Conservation (phyloP, 2,329 filamentous ascomycete genomes). For the Cladobotryum mycophilum region DNA sequence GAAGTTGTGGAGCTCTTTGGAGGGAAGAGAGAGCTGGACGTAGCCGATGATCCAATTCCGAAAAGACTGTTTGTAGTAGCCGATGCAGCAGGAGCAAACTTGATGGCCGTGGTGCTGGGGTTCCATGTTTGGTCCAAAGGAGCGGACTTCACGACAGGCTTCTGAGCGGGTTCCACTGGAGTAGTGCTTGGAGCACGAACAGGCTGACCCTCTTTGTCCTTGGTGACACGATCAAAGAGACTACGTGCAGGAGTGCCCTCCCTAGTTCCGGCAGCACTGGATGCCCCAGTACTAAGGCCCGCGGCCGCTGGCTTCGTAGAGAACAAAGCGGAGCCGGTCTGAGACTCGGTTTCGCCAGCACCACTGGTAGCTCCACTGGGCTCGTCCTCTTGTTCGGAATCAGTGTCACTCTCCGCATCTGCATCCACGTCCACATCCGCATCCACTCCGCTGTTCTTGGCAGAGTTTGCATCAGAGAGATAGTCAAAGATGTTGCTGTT, state of each 20-base stretch:
- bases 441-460: conserved; percentile 47
- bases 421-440: conserved; percentile 32
- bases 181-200: conserved; percentile 32
- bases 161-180: conserved; percentile 17
- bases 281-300: conserved; percentile 19
- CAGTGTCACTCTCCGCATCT: conserved; percentile 40
- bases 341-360: conserved; percentile 34
- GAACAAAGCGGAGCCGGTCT: conserved; percentile 21
- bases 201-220: conserved; percentile 44
- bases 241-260: conserved; percentile 43
- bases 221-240: conserved; percentile 50
- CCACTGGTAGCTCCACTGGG: conserved; percentile 37
- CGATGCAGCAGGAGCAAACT: conserved; percentile 38
- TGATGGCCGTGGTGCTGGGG: conserved; percentile 47
- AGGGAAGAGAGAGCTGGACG: conserved; percentile 30
- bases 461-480: conserved; percentile 50
- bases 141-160: conserved; percentile 20
- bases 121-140: conserved; percentile 36
- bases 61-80: conserved; percentile 27
- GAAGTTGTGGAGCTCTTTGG: conserved; percentile 29
- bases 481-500: conserved; percentile 51
- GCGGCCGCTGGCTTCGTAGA: conserved; percentile 24
- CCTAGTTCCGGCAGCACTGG: conserved; percentile 36
- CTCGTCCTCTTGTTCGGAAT: conserved; percentile 38
- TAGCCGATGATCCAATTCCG: conserved; percentile 22